These are phyloP conservation scores for Trametes elegans DNA, from an alignment of 768 basidiomycete species.

Conservation along the genomic window DNA sequence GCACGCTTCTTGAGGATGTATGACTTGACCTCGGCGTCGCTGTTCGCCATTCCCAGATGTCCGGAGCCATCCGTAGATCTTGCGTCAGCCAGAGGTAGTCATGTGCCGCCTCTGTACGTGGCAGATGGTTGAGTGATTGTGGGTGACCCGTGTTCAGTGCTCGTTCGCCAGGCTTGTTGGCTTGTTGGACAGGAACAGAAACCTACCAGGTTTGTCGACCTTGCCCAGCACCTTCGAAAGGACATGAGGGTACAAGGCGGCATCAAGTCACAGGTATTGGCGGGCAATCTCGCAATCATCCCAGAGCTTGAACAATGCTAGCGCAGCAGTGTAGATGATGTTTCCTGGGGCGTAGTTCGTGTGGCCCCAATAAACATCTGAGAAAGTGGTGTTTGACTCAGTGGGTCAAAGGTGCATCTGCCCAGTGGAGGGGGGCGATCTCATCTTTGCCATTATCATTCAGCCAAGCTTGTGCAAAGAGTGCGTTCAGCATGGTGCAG, in stretches of 20 bases:
- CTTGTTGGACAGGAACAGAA: neutral
- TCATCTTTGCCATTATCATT: conserved; percentile 18
- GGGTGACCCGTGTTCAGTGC: neutral
- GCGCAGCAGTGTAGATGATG: conserved; percentile 37
- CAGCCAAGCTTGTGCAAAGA: conserved; percentile 36
- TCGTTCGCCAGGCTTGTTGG: neutral
- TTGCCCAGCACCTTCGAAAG: conserved; percentile 40
- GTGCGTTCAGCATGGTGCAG: conserved; percentile 35
- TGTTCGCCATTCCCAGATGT: conserved; percentile 43
- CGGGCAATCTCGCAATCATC: conserved; percentile 39
- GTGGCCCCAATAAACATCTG: conserved; percentile 15
- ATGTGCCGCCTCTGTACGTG: conserved; percentile 41
- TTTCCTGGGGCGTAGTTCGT: neutral
- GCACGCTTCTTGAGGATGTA: conserved; percentile 36
- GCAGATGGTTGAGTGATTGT: conserved; percentile 30
- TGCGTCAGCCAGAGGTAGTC: conserved; percentile 47
- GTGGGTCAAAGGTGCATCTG: conserved; percentile 20
- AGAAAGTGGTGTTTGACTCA: conserved; percentile 18
- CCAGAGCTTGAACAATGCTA: conserved; percentile 41
- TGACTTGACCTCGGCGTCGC: conserved; percentile 33
- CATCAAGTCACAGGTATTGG: conserved; percentile 40
- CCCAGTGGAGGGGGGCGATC: conserved; percentile 19
- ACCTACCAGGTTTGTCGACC: conserved; percentile 37
- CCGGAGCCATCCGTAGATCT: conserved; percentile 42
- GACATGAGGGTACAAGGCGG: conserved; percentile 33